Percentiles rank a stretch among this genome's conserved stretches.
Evolutionary conservation across 805 yeast genomes (phyloP).

Genomic region (Saturnispora sanitii): DNA sequence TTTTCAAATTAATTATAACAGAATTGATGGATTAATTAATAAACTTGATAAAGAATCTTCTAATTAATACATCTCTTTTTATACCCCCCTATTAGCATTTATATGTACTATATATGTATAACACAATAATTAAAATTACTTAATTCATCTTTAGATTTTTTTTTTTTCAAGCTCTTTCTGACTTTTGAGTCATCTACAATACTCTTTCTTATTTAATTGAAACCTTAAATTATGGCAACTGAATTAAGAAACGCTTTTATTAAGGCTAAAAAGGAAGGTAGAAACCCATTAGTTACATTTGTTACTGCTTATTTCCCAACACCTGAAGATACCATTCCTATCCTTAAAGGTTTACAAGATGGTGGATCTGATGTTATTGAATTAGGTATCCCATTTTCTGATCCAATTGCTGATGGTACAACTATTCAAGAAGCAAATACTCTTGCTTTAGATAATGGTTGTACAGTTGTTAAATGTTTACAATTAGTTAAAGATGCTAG

Average conservation of each 20-base stretch:
- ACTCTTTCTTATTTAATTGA: not conserved
- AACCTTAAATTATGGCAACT: conserved; percentile 24
- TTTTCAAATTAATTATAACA: not conserved
- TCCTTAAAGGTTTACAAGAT: conserved; percentile 77
- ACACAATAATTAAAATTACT: not conserved
- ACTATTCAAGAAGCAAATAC: conserved; percentile 86
- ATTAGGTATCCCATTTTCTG: conserved; percentile 92
- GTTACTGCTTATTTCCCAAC: conserved; percentile 93
- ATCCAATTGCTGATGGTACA: conserved; percentile 98
- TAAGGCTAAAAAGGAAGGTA: conserved; percentile 32
- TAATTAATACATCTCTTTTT: not conserved
- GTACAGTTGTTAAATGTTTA: conserved; percentile 58
- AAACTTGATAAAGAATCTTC: not conserved
- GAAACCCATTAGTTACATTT: conserved; percentile 85
- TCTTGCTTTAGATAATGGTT: conserved; percentile 74
- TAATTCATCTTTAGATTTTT: not conserved
- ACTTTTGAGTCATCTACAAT: not conserved
- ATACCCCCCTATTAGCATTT: too few species aligned
- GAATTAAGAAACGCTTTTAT: conserved; percentile 28
- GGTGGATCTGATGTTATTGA: conserved; percentile 96
- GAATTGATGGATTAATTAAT: not conserved
- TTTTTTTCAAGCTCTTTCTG: not conserved
- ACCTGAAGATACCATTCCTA: conserved; percentile 77
- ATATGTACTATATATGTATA: too few species aligned
- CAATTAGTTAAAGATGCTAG: conserved; percentile 72